phyloP scores from a whole-genome alignment of 1,284 basidiomycete species.

The Sanghuangporus baumii region DNA sequence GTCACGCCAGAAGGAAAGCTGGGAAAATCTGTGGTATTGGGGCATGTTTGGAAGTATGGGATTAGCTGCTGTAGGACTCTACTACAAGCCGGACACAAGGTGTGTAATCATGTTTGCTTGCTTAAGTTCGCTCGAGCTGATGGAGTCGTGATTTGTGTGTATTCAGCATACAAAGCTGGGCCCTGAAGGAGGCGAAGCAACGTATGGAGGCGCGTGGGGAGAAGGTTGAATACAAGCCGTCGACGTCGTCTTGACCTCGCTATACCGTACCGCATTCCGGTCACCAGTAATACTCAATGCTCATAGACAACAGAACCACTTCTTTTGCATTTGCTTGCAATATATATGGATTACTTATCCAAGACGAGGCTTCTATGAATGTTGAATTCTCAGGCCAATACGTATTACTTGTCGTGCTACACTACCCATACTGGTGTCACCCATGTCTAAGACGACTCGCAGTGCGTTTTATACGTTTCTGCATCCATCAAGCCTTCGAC shows the following conservation, averaged over 20 bases:
- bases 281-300: not conserved
- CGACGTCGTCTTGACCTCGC: constrained; percentile 16
- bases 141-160: not conserved
- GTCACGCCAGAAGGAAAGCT: constrained; percentile 81
- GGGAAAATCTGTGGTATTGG: constrained; percentile 85
- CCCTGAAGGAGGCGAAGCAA: constrained; percentile 79
- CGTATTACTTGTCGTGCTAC: not conserved
- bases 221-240: constrained; percentile 71
- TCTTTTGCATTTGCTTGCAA: not conserved
- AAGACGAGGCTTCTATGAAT: not conserved
- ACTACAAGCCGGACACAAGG: constrained; percentile 97
- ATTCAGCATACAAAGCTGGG: constrained; percentile 85
- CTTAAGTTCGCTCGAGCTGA: not conserved
- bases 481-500: constrained; percentile 70
- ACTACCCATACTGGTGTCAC: not conserved
- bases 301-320: not conserved
- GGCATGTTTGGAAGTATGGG: constrained; percentile 90
- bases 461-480: constrained; percentile 75
- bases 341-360: not conserved
- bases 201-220: constrained; percentile 88
- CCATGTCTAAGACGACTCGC: constrained; percentile 39
- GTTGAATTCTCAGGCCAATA: not conserved
- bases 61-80: constrained; percentile 69
- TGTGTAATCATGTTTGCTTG: constrained; percentile 34
- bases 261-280: not conserved